A percentile compares a stretch with the other conserved stretches of the same genome.
phyloP scores from a whole-genome alignment of 257 asterid species.

The Henckelia pumila region DNA sequence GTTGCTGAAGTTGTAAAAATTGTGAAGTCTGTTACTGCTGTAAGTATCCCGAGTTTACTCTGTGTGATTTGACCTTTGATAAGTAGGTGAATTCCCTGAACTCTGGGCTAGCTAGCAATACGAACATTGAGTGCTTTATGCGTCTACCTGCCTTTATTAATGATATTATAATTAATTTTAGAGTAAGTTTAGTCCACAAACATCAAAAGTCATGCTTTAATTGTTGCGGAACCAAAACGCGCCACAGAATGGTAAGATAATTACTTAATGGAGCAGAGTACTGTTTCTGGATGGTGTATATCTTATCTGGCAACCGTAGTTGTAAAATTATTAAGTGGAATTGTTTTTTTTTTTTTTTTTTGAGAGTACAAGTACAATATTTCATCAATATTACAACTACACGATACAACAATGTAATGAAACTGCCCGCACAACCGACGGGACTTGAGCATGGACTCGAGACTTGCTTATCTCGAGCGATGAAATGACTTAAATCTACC shows the following conservation, averaged over 20 bases:
- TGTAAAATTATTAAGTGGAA: too few species aligned
- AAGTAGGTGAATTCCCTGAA: slow-evolving; percentile 11
- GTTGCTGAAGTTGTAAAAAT: slow-evolving; percentile 89
- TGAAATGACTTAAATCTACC: too few species aligned
- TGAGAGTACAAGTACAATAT: too few species aligned
- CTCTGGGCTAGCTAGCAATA: neutral
- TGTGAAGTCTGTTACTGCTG: slow-evolving; percentile 91
- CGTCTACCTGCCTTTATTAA: slow-evolving; percentile 5
- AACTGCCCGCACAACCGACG: too few species aligned
- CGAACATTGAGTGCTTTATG: neutral
- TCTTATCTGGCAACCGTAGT: neutral
- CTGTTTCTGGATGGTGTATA: neutral
- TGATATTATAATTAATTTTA: slow-evolving; percentile 2
- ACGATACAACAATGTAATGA: too few species aligned
- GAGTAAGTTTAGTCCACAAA: neutral
- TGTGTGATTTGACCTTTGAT: neutral
- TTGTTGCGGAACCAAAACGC: slow-evolving; percentile 2
- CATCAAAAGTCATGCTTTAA: neutral
- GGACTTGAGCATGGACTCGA: too few species aligned
- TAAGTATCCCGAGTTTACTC: slow-evolving; percentile 37
- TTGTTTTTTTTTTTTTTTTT: too few species aligned
- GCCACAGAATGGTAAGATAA: neutral
- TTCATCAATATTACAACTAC: too few species aligned
- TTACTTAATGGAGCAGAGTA: neutral
- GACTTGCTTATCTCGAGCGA: too few species aligned